Percentiles rank a stretch among this genome's conserved stretches.
phyloP scores from a whole-genome alignment of 1,284 basidiomycete species.

The Filobasidium uniguttulatum region DNA sequence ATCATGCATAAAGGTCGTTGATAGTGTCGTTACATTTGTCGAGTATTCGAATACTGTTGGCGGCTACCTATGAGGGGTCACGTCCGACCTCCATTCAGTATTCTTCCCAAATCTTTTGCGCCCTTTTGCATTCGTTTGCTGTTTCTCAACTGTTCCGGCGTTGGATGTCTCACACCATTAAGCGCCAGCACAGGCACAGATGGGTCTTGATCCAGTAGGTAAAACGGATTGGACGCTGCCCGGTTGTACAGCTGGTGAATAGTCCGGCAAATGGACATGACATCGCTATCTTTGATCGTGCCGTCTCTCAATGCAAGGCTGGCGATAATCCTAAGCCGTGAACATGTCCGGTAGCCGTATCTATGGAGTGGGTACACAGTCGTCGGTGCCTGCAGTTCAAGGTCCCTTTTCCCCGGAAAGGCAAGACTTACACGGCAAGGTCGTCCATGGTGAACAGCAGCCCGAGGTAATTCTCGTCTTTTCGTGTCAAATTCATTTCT shows the following conservation, averaged over 20 bases:
- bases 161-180: not conserved
- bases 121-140: constrained; percentile 24
- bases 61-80: not conserved
- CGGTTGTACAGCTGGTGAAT: constrained; percentile 31
- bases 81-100: constrained; percentile 22
- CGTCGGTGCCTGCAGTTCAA: not conserved
- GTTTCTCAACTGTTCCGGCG: constrained; percentile 21
- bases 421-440: constrained; percentile 32
- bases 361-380: constrained; percentile 15
- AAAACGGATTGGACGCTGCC: constrained; percentile 31
- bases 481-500: not conserved
- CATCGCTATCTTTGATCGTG: constrained; percentile 36
- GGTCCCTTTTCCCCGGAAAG: not conserved
- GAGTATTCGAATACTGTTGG: not conserved
- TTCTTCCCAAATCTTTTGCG: constrained; percentile 24
- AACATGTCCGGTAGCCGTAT: constrained; percentile 35
- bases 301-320: constrained; percentile 35
- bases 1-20: no score
- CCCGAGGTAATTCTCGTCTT: constrained; percentile 30
- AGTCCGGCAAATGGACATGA: constrained; percentile 34
- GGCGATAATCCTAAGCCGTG: constrained; percentile 32
- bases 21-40: not conserved
- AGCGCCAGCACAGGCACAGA: not conserved
- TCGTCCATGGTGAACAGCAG: constrained; percentile 38
- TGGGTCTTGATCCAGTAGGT: constrained; percentile 18